A percentile compares a stretch with the other conserved stretches of the same genome.
These are phyloP conservation scores for Fusarium burgessii DNA, from an alignment of 2,329 filamentous ascomycete species.

Conservation along the genomic window DNA sequence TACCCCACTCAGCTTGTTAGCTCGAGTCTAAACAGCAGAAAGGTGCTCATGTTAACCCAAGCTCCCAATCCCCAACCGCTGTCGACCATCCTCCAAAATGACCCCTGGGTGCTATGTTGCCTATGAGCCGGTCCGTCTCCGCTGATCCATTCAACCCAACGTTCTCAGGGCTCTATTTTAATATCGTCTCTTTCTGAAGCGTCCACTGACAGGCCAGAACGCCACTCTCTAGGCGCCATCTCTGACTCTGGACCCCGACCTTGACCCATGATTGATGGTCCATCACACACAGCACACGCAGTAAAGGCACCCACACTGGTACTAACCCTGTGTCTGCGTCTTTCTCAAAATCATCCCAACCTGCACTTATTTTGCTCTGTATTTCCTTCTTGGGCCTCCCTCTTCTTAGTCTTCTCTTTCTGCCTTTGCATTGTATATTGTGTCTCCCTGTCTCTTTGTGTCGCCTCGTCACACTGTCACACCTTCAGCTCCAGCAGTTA, in stretches of 20 bases:
- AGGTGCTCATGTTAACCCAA: conserved; percentile 35
- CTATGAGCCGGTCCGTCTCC: conserved; percentile 46
- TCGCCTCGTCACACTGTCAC: conserved; percentile 45
- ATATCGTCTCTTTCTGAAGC: conserved; percentile 53
- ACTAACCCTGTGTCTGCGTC: conserved; percentile 36
- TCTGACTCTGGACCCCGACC: conserved; percentile 53
- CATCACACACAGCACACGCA: conserved; percentile 46
- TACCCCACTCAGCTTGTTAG: conserved; percentile 35
- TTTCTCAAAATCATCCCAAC: conserved; percentile 47
- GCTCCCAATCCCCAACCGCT: conserved; percentile 44
- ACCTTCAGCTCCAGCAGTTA: conserved; percentile 35
- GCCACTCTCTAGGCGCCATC: conserved; percentile 58
- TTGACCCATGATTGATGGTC: conserved; percentile 50
- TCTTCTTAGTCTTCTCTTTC: conserved; percentile 41
- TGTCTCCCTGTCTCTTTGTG: conserved; percentile 21
- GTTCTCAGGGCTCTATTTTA: conserved; percentile 57
- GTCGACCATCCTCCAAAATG: conserved; percentile 36
- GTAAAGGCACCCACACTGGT: conserved; percentile 38
- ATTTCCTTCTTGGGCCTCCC: conserved; percentile 45
- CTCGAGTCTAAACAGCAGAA: conserved; percentile 27
- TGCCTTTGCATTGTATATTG: conserved; percentile 33
- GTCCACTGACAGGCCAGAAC: conserved; percentile 59
- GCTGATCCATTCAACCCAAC: conserved; percentile 49
- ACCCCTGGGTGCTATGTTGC: conserved; percentile 41
- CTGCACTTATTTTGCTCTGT: conserved; percentile 43